Percentiles rank a stretch among this genome's conserved stretches.
Conservation (phyloP, 106 monocot species). For the Agapanthus africanus region DNA sequence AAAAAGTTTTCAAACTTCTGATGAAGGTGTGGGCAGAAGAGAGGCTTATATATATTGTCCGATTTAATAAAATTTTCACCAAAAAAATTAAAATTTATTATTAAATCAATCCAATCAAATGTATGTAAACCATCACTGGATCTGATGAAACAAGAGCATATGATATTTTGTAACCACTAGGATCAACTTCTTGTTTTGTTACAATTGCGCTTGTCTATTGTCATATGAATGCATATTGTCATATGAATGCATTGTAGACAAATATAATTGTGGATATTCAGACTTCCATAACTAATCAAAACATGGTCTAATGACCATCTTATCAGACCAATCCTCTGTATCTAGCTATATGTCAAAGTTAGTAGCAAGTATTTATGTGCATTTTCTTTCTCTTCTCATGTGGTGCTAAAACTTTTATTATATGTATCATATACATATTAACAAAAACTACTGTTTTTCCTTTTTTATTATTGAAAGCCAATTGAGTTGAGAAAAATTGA, state of each 20-base stretch:
- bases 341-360: neutral
- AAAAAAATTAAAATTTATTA: too few species aligned
- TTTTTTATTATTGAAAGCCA: neutral
- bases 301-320: neutral
- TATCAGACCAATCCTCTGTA: neutral
- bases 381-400: neutral
- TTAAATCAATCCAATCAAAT: neutral
- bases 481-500: neutral
- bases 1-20: neutral
- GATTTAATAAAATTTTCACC: too few species aligned
- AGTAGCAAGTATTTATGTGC: neutral
- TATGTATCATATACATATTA: too few species aligned
- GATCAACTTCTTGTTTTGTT: slow-evolving; percentile 1
- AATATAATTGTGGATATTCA: neutral
- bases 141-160: neutral
- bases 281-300: neutral
- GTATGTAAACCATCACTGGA: neutral
- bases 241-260: neutral
- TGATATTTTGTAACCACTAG: neutral
- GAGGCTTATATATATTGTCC: too few species aligned
- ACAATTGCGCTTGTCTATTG: neutral
- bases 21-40: neutral
- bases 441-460: neutral
- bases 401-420: neutral
- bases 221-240: too few species aligned